Evolutionary conservation across 495 filamentous ascomycete species (phyloP).

Genomic region (Hyaloscypha bicolor): DNA sequence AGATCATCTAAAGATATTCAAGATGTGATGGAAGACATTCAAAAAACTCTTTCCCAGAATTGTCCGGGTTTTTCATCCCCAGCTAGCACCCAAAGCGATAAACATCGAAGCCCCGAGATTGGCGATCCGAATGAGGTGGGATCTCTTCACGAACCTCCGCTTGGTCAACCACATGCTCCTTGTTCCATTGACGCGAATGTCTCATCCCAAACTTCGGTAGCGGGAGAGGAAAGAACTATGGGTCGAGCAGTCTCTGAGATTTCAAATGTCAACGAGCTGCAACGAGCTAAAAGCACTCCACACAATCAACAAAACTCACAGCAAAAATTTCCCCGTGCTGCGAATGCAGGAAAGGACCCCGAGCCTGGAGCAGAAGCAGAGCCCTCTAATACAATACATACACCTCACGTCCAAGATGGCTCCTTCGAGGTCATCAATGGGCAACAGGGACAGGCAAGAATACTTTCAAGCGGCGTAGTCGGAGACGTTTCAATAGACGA

Average conservation of each 20-base stretch:
- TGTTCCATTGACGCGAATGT: neutral
- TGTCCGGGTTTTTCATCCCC: neutral
- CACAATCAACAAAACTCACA: neutral
- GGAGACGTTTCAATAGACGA: neutral
- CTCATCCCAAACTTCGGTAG: neutral
- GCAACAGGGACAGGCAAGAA: neutral
- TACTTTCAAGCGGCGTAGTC: neutral
- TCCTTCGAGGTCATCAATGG: neutral
- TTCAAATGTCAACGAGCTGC: neutral
- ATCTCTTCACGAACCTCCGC: neutral
- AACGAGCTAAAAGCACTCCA: neutral
- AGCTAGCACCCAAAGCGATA: neutral
- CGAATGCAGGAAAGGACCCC: neutral
- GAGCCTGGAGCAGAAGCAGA: neutral
- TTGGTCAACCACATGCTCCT: neutral
- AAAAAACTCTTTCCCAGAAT: conserved; percentile 12
- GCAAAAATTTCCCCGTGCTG: neutral
- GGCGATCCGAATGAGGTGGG: neutral
- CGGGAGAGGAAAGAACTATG: neutral
- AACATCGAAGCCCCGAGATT: neutral
- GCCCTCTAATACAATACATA: neutral
- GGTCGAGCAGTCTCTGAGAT: neutral
- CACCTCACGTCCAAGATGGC: neutral
- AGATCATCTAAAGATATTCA: neutral
- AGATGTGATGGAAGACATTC: conserved; percentile 7